These are phyloP conservation scores for Hypsizygus marmoreus DNA, from an alignment of 768 basidiomycete genomes.

Conservation along the genomic window DNA sequence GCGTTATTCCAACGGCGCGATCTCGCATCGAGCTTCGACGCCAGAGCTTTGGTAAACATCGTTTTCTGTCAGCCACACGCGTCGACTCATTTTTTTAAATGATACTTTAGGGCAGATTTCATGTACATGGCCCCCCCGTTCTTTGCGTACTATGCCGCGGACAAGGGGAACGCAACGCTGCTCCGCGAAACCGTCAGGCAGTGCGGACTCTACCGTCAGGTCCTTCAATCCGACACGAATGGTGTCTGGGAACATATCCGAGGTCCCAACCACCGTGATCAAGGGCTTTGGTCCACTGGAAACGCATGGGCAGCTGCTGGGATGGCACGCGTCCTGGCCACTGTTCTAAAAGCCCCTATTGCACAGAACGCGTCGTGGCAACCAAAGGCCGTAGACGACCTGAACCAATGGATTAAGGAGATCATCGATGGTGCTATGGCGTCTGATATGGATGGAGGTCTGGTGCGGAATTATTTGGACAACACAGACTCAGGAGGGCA, in stretches of 20 bases:
- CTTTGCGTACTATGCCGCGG: conserved; percentile 55
- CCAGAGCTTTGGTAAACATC: conserved; percentile 53
- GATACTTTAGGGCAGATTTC: conserved; percentile 56
- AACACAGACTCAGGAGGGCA: conserved; percentile 13
- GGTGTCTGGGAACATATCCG: conserved; percentile 35
- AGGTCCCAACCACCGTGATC: conserved; percentile 37
- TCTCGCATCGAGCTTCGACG: conserved; percentile 52
- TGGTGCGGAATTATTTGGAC: conserved; percentile 21
- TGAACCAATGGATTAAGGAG: conserved; percentile 26
- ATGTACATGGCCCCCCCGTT: conserved; percentile 60
- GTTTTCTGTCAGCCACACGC: no score
- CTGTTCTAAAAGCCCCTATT: conserved; percentile 40
- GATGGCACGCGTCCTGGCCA: conserved; percentile 60
- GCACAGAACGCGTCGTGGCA: conserved; percentile 12
- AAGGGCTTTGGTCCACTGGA: conserved; percentile 51
- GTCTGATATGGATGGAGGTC: conserved; percentile 9
- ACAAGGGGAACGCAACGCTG: conserved; percentile 29
- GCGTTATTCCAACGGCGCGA: conserved; percentile 44
- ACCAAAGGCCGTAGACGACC: conserved; percentile 7
- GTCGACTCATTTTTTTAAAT: no score
- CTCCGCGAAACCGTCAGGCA: conserved; percentile 49
- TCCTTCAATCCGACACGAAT: conserved; percentile 34
- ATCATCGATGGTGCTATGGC: conserved; percentile 25
- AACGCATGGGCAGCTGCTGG: conserved; percentile 78
- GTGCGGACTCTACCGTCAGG: conserved; percentile 47